phyloP scores from a whole-genome alignment of 2,329 filamentous ascomycete species.

The Alternaria alternata region DNA sequence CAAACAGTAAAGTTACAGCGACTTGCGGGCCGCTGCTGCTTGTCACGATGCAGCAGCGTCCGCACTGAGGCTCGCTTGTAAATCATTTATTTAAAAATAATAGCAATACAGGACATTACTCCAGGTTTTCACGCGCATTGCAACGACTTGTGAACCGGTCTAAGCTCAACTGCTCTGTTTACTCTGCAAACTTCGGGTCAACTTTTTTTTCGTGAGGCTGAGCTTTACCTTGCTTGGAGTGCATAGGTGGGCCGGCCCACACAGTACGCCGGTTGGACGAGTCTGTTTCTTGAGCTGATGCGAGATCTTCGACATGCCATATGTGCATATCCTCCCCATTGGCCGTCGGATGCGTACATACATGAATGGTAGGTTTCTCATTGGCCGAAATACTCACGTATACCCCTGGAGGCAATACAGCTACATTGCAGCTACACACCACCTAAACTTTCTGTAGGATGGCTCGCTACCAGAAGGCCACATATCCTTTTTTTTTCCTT shows the following conservation, averaged over 20 bases:
- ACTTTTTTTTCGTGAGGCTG: constrained; percentile 24
- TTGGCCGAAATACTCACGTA: constrained; percentile 4
- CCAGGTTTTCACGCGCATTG: neutral
- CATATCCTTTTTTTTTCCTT: constrained; percentile 12
- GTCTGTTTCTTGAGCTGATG: constrained; percentile 10
- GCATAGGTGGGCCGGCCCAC: constrained; percentile 35
- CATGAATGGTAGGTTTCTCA: constrained; percentile 9
- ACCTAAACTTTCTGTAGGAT: constrained; percentile 9
- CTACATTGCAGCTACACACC: constrained; percentile 2
- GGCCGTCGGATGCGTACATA: constrained; percentile 16
- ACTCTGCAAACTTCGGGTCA: constrained; percentile 1
- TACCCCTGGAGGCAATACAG: neutral
- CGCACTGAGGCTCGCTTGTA: constrained; percentile 22
- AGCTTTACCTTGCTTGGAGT: constrained; percentile 16
- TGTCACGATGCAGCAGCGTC: constrained; percentile 28
- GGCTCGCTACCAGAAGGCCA: constrained; percentile 8
- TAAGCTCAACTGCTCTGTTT: neutral
- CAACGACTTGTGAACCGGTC: neutral
- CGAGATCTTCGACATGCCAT: constrained; percentile 37
- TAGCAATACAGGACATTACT: constrained; percentile 4
- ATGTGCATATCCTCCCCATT: constrained; percentile 25
- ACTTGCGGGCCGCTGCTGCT: constrained; percentile 35
- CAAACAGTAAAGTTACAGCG: constrained; percentile 29
- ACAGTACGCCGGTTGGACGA: constrained; percentile 30
- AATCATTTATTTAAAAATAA: constrained; percentile 15